phyloP scores from a whole-genome alignment of 371 early-diverging fungal species.

The Haplosporangium sp. region DNA sequence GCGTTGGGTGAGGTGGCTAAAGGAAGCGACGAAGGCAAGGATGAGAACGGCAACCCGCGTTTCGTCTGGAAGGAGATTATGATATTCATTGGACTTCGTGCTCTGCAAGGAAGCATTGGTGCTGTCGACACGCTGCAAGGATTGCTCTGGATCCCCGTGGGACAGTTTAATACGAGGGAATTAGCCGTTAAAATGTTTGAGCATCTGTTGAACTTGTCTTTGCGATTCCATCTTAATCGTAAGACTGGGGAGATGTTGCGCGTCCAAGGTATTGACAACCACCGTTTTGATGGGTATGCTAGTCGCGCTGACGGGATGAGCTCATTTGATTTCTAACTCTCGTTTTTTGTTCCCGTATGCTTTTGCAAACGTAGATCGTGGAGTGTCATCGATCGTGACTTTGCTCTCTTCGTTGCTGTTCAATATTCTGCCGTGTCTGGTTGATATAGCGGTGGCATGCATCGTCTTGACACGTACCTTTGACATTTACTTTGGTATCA shows the following conservation, averaged over 20 bases:
- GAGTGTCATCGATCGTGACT: constrained; percentile 82
- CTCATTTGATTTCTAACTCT: background rate
- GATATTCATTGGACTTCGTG: constrained; percentile 75
- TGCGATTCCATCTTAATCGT: constrained; percentile 91
- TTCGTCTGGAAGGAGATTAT: constrained; percentile 75
- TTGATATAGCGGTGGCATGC: constrained; percentile 88
- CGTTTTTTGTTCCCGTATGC: constrained; percentile 41
- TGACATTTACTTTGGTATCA: constrained; percentile 82
- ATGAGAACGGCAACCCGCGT: constrained; percentile 41
- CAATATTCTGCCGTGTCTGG: constrained; percentile 88
- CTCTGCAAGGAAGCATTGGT: constrained; percentile 86
- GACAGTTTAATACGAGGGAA: constrained; percentile 89
- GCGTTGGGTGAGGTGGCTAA: constrained; percentile 60
- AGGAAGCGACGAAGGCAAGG: constrained; percentile 35
- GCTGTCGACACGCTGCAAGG: constrained; percentile 82
- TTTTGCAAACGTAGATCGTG: constrained; percentile 77
- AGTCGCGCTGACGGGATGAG: too few species aligned
- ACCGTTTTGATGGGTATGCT: too few species aligned
- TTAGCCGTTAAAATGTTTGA: constrained; percentile 87
- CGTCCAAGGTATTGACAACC: constrained; percentile 60
- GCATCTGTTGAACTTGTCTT: constrained; percentile 83
- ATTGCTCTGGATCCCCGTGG: constrained; percentile 91
- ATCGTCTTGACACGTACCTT: constrained; percentile 76
- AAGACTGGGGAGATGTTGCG: constrained; percentile 95
- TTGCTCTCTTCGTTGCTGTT: constrained; percentile 86